Percentiles rank a stretch among this genome's conserved stretches.
Conservation (phyloP, 2,329 filamentous ascomycete genomes). For the Kalaharituber pfeilii region DNA sequence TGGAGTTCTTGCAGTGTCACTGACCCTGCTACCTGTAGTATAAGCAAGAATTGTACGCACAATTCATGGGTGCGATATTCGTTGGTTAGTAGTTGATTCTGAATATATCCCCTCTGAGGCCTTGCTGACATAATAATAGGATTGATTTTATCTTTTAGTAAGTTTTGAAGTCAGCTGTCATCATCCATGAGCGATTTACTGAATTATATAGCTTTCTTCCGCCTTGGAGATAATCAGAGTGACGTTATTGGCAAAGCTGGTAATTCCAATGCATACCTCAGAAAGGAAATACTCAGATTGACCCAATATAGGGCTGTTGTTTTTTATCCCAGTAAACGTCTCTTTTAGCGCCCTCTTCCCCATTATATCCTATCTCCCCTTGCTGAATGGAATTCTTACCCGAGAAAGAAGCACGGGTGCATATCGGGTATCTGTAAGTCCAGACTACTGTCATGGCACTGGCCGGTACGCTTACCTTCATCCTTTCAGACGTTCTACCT, state of each 20-base stretch:
- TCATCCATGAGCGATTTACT: background rate
- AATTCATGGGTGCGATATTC: background rate
- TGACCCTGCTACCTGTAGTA: background rate
- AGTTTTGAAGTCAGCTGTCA: background rate
- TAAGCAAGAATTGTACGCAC: background rate
- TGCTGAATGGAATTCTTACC: constrained; percentile 1
- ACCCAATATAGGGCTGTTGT: background rate
- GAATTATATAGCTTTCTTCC: background rate
- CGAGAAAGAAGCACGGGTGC: background rate
- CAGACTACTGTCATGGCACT: background rate
- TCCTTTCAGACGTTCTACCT: background rate
- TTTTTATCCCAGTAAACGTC: background rate
- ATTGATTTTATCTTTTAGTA: background rate
- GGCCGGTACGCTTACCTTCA: background rate
- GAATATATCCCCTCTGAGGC: background rate
- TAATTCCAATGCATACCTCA: background rate
- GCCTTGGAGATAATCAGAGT: background rate
- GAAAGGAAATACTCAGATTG: background rate
- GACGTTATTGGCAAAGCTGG: constrained; percentile 1
- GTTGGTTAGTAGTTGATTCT: background rate
- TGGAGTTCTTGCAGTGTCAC: too few species aligned
- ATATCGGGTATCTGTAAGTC: background rate
- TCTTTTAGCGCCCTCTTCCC: constrained; percentile 1
- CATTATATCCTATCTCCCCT: background rate
- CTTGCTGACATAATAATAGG: background rate